Conservation (phyloP, 805 yeast genomes). For the Saturnispora silvae region DNA sequence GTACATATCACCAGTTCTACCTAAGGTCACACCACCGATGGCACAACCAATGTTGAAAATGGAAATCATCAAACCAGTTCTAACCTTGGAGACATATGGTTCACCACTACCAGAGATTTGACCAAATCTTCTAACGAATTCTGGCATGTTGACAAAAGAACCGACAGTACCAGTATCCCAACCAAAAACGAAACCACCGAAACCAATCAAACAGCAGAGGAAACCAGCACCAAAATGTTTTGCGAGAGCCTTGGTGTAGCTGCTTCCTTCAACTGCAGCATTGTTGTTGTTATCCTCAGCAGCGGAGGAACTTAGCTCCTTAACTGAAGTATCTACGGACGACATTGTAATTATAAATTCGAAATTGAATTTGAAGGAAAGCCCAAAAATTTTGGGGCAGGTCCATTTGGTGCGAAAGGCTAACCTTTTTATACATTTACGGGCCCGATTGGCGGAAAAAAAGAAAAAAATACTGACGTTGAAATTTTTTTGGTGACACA, state of each 20-base stretch:
- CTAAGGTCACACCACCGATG: conserved; percentile 53
- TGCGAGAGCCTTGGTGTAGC: not conserved
- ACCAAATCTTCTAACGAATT: conserved; percentile 46
- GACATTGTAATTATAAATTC: conserved; percentile 3
- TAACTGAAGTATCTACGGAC: conserved; percentile 5
- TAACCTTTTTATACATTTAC: too few relatives aligned
- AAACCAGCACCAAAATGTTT: conserved; percentile 20
- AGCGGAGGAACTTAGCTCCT: conserved; percentile 3
- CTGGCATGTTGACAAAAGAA: conserved; percentile 58
- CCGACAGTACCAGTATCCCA: conserved; percentile 75
- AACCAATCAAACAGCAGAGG: conserved; percentile 50
- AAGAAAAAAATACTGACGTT: too few relatives aligned
- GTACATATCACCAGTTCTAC: conserved; percentile 44
- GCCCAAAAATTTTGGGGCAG: conserved; percentile 1
- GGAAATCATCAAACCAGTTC: conserved; percentile 56
- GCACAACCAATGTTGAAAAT: conserved; percentile 67
- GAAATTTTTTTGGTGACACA: too few relatives aligned
- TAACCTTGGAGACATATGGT: conserved; percentile 35
- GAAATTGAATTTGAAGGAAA: not conserved
- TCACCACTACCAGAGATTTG: conserved; percentile 30
- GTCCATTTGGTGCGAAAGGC: too few relatives aligned
- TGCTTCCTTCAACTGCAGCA: not conserved
- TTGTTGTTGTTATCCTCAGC: not conserved
- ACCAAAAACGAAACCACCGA: conserved; percentile 71
- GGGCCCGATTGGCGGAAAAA: too few relatives aligned